Percentiles rank a stretch among this genome's conserved stretches.
These are phyloP conservation scores for Melampsora abietis-canadensis DNA, from an alignment of 1,284 basidiomycete species.

Conservation along the genomic window DNA sequence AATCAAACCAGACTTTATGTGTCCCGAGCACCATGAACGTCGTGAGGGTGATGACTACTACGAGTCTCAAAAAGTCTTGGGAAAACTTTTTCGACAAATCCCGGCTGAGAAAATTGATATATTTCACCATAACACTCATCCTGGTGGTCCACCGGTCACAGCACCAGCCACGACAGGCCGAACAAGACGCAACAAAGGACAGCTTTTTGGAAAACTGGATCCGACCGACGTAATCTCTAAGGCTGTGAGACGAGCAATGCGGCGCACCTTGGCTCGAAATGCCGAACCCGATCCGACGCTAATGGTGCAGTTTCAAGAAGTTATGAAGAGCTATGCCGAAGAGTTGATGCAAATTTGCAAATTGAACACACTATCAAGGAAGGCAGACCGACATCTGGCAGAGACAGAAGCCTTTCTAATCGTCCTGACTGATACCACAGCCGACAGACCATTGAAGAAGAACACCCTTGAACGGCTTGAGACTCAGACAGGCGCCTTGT, in stretches of 20 bases:
- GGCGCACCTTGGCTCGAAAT: background rate
- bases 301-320: background rate
- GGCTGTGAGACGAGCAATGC: background rate
- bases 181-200: background rate
- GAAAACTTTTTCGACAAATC: slow-evolving; percentile 33
- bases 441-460: slow-evolving; percentile 22
- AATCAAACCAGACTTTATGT: slow-evolving; percentile 28
- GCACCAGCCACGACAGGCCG: too few species aligned
- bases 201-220: background rate
- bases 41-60: slow-evolving; percentile 33
- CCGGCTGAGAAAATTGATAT: slow-evolving; percentile 34
- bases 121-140: background rate
- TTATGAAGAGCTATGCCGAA: slow-evolving; percentile 8
- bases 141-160: background rate
- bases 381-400: slow-evolving; percentile 9
- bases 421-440: background rate
- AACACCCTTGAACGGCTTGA: background rate
- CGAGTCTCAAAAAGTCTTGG: slow-evolving; percentile 21
- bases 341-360: slow-evolving; percentile 31
- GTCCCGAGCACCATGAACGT: slow-evolving; percentile 5
- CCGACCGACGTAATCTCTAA: background rate
- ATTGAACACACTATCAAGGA: slow-evolving; percentile 25
- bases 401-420: slow-evolving; percentile 35
- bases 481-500: background rate
- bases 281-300: background rate